Base-by-base conservation (phyloP, 257 asterid species). In the Penstemon newberryi region DNA sequence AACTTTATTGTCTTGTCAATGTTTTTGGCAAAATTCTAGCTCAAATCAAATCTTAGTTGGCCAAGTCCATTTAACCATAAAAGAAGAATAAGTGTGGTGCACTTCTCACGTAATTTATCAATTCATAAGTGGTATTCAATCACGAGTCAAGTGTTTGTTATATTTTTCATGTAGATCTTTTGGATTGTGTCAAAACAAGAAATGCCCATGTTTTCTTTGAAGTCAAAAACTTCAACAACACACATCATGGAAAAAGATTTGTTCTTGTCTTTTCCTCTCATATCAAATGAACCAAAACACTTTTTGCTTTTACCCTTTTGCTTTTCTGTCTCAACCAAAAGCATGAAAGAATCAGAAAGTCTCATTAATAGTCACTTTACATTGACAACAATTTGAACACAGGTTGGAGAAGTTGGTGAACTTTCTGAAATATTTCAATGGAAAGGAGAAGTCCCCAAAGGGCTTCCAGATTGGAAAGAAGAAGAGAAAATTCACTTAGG, bases 401-500 rank as follows among this genome's bases (percentile, higher is more conserved):
- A 84, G 90, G 84, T 84, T 12, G 90, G 85, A 37, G 90, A 84
- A 80, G 87, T 84, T 38, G 90, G 90, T 59, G 90, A 84, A 68
- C 39, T 84, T 63, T 84, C 89, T 45, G 89, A 84, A 63, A 81
- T 84, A 8, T 81, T 84, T 71, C 89, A 84, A 74, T 84, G 89
- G 89, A 81, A 77, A 79, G 87, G 85, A 36, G 89, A 84, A 77
- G 89, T 84, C 41, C 76, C 83, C 70, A 81, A 67, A 68, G 89
- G 89, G 6, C 63, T 84, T 8, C 81, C 87, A 5, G 80, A 70
- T 19, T 84, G 90, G 90, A 70, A 71, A 67, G 81, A 82, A 51
- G 76, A 69, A 47, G 90, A 84, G 71, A 84, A 80, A 63, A 69
- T 36, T 25, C 90, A 84, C 60, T 74, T 84, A 73, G 89, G 89